Conservation (phyloP, 148 eudicot species). For the Rhododendron ovatum region DNA sequence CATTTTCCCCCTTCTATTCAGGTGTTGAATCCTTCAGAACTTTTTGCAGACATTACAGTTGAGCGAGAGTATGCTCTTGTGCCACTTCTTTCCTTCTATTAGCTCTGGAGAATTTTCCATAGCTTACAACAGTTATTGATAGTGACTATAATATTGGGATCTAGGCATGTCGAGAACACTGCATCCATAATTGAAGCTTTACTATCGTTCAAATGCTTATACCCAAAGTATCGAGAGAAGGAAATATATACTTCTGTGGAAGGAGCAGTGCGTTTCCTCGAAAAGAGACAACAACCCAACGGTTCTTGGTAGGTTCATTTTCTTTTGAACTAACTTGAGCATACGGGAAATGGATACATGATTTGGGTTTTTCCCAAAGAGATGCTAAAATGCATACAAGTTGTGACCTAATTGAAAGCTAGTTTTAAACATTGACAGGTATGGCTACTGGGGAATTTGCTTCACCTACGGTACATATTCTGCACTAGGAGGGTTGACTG, state of each 20-base stretch:
- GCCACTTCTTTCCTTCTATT: slow-evolving; percentile 3
- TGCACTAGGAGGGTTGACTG: slow-evolving; percentile 22
- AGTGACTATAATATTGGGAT: not conserved
- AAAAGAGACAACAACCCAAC: not conserved
- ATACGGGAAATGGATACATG: not conserved
- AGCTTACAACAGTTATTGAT: not conserved
- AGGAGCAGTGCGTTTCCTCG: not conserved
- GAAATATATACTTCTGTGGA: not conserved
- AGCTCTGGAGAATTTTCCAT: not conserved
- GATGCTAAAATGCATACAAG: not conserved
- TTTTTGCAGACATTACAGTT: slow-evolving; percentile 22
- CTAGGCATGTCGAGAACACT: not conserved
- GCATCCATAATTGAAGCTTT: not conserved
- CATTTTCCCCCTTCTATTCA: not conserved
- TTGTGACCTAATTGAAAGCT: slow-evolving; percentile 8
- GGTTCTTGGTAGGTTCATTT: slow-evolving; percentile 8
- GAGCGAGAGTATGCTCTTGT: slow-evolving; percentile 33
- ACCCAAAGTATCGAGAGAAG: not conserved
- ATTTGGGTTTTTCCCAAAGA: not conserved
- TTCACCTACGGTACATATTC: slow-evolving; percentile 29
- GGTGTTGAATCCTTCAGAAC: slow-evolving; percentile 34
- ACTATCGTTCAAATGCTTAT: not conserved
- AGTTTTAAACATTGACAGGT: slow-evolving; percentile 15
- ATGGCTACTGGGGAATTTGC: slow-evolving; percentile 42
- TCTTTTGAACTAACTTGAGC: not conserved